Base-by-base conservation (phyloP, 306 rosid genomes). In the Coriaria nepalensis region DNA sequence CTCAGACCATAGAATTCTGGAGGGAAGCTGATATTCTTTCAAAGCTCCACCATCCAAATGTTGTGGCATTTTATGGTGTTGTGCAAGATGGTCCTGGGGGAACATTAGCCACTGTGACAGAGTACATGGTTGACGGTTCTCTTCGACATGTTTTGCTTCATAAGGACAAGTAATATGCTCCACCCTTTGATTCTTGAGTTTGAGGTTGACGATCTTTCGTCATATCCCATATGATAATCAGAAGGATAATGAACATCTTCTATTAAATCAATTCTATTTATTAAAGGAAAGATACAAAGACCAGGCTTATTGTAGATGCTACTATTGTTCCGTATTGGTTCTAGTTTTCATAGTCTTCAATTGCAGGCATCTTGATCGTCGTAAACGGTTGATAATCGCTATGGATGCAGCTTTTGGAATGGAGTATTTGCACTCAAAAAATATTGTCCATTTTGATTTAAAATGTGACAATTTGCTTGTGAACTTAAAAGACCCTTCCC, bases 331-430 rank as follows among this genome's bases (percentile, higher is more conserved):
- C 10, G n/a, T 47, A 32, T 2, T 47, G 4, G 6, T 44, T 44
- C 37, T 38, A 47, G 49, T 59, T 68, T 59, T 45, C 59, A 37
- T 59, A 55, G 34, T 57, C 61, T 47, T 61, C 14, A 9, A 37
- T 62, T 59, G 62, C 66, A 87, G 96, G 82, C 60, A 71, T 69
- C 94, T 87, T 59, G 95, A 86, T 60, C 86, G 88, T 33, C 93
- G 86, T 59, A 86, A 81, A 77, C 72, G 82, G 71, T 66, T 86
- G 32, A 81, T 86, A 59, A 81, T 86, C 57, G 93, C 93, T 37
- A 86, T 78, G 95, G 95, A 86, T 72, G 87, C 95, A 52, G 95
- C 95, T 52, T 81, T 86, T 63, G 95, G 95, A 62, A 81, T 86
- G 95, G 95, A 86, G 66, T 86, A 86, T 68, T 78, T 86, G 52